Base-by-base conservation (phyloP, 345 rosid genomes). In the Mangifera indica region DNA sequence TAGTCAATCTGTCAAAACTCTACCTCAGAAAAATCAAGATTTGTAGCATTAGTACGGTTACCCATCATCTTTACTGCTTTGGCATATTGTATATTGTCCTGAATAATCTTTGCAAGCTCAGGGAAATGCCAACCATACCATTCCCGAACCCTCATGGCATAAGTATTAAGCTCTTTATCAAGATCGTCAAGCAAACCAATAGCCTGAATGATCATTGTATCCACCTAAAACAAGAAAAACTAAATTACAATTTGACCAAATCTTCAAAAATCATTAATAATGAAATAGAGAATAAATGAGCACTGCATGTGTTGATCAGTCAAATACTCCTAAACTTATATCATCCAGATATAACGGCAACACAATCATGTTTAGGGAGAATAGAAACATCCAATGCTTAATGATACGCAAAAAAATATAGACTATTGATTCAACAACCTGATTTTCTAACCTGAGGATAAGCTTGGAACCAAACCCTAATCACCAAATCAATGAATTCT, bases 91-190 rank as follows among this genome's bases (percentile, higher is more conserved):
- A 95, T 92, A 81, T 91, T 92, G 75, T 95, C 98, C 37, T 79
- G 84, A 20, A 95, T 75, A 71, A 95, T 91, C 89, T 87, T 92
- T 2, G 94, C 92, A 66, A 95, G 98, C 88, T 95, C 99, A 0
- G 98, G 99, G 75, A 95, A 92, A 86, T 95, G 99, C 98, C 96
- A 95, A 42, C 97, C 98, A 18, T 92, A 92, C 98, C 97, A 89
- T 62, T 95, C 97, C 13, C 90, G 84, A 46, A 89, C 92, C 74
- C 97, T 91, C 98, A 91, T 95, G 0, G 97, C 97, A 64, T 92
- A 92, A 0, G 92, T 89, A 77, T 92, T 92, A 8, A 92, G 96
- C 83, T 92, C 98, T 78, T 92, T 95, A 80, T 95, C 97, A 74
- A 95, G 97, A 77, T 95, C 98, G 49, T 92, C 99, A 66, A 92